These are phyloP conservation scores for Geotrichum siamense DNA, from an alignment of 1,139 yeast genomes.

Conservation along the genomic window DNA sequence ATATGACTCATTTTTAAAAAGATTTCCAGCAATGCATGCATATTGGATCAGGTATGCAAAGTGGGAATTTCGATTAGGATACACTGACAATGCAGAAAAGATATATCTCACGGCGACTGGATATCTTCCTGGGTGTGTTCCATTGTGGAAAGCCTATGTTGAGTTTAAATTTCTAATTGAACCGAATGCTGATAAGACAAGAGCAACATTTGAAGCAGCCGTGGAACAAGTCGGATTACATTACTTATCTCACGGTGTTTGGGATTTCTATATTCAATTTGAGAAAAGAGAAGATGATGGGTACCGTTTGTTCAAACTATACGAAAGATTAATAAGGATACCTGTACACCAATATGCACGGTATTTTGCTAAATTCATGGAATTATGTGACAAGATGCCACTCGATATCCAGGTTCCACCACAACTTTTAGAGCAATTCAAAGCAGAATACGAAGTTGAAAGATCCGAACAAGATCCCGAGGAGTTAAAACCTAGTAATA, in stretches of 20 bases:
- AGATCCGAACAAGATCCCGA: conserved; percentile 13
- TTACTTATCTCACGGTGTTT: conserved; percentile 66
- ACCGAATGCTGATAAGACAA: conserved; percentile 12
- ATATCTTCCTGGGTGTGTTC: conserved; percentile 48
- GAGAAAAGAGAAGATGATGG: conserved; percentile 36
- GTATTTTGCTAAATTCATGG: conserved; percentile 37
- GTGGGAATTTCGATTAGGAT: conserved; percentile 53
- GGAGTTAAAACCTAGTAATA: conserved; percentile 4
- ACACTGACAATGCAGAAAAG: conserved; percentile 35
- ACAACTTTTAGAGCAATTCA: conserved; percentile 26
- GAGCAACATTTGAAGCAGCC: conserved; percentile 50
- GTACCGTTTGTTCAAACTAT: conserved; percentile 19
- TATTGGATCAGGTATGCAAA: conserved; percentile 77
- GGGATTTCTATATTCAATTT: conserved; percentile 65
- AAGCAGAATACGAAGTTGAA: conserved; percentile 29
- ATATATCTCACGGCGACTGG: conserved; percentile 52
- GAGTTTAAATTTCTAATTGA: conserved; percentile 45
- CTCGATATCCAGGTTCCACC: conserved; percentile 25
- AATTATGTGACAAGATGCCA: conserved; percentile 26
- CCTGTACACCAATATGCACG: conserved; percentile 73
- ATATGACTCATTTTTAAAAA: conserved; percentile 51
- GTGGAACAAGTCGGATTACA: conserved; percentile 60
- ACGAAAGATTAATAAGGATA: conserved; percentile 45
- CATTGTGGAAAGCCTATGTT: conserved; percentile 69
- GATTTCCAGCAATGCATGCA: conserved; percentile 66